Conservation (phyloP, 2,329 filamentous ascomycete species). For the Aspergillus sp. region DNA sequence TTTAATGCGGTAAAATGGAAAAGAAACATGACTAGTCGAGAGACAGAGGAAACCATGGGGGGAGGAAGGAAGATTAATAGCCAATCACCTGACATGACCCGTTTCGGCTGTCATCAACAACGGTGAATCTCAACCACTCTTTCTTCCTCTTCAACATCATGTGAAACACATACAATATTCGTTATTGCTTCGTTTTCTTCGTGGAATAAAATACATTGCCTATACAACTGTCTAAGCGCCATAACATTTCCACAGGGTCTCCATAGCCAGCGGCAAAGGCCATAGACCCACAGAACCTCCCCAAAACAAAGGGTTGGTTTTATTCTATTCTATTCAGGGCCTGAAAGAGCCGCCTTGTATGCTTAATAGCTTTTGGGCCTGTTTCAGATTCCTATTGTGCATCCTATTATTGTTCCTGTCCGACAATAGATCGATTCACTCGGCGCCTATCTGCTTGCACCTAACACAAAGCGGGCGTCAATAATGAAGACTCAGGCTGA, state of each 20-base stretch:
- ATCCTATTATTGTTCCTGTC: conserved; percentile 13
- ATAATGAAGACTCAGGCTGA: not conserved
- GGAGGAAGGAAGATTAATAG: not conserved
- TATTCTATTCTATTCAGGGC: no score
- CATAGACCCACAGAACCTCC: no score
- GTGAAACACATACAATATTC: not conserved
- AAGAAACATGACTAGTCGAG: not conserved
- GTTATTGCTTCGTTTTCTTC: not conserved
- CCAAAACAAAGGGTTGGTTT: no score
- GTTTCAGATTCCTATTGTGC: conserved; percentile 16
- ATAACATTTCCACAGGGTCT: no score
- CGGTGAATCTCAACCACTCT: not conserved
- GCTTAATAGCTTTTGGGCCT: conserved; percentile 7
- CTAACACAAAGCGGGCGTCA: not conserved
- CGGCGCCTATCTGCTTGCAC: not conserved
- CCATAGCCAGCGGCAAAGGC: no score
- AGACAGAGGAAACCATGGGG: not conserved
- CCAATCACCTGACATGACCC: conserved; percentile 1
- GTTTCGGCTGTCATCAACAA: not conserved
- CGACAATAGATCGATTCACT: conserved; percentile 2
- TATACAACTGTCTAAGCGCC: no score
- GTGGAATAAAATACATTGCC: no score
- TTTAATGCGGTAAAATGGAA: not conserved
- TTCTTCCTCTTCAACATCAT: not conserved
- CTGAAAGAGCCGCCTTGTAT: no score